phyloP scores from a whole-genome alignment of 2,329 filamentous ascomycete genomes.

The Trichothecium roseum region DNA sequence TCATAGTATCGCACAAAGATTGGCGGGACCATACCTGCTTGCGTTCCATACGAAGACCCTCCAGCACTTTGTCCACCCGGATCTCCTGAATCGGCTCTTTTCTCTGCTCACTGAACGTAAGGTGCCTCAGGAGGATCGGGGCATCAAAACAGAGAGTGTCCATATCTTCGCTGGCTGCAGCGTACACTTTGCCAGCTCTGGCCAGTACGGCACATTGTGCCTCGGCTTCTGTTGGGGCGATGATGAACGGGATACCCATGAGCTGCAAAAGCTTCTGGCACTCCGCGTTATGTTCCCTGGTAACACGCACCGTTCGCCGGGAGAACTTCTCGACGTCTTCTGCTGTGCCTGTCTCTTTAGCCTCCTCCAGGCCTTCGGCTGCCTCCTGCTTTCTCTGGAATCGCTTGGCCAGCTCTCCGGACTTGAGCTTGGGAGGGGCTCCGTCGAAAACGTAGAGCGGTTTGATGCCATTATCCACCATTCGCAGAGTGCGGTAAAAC shows the following conservation, averaged over 20 bases:
- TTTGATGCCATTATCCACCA: slow-evolving; percentile 98
- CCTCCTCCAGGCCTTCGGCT: slow-evolving; percentile 81
- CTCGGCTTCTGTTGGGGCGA: slow-evolving; percentile 94
- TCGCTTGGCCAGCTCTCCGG: slow-evolving; percentile 89
- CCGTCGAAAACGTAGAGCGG: slow-evolving; percentile 97
- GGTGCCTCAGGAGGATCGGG: slow-evolving; percentile 80
- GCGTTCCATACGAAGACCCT: slow-evolving; percentile 79
- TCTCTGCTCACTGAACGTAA: slow-evolving; percentile 93
- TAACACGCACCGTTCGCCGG: slow-evolving; percentile 82
- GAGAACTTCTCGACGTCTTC: slow-evolving; percentile 99
- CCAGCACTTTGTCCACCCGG: slow-evolving; percentile 73
- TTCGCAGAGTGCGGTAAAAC: slow-evolving; percentile 97
- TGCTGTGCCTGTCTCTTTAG: slow-evolving; percentile 92
- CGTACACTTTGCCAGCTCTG: slow-evolving; percentile 87
- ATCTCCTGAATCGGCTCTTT: slow-evolving; percentile 98
- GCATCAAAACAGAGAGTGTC: slow-evolving; percentile 93
- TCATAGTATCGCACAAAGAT: neutral
- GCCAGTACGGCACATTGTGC: slow-evolving; percentile 91
- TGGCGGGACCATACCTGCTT: slow-evolving; percentile 52
- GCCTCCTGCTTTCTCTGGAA: slow-evolving; percentile 93
- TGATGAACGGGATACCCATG: slow-evolving; percentile 93
- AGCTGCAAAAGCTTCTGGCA: slow-evolving; percentile 84
- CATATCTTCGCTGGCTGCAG: slow-evolving; percentile 96
- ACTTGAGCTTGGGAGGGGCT: slow-evolving; percentile 93
- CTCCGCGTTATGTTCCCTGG: slow-evolving; percentile 92